Base-by-base conservation (phyloP, 1,139 yeast species). In the Diutina neorugosa region DNA sequence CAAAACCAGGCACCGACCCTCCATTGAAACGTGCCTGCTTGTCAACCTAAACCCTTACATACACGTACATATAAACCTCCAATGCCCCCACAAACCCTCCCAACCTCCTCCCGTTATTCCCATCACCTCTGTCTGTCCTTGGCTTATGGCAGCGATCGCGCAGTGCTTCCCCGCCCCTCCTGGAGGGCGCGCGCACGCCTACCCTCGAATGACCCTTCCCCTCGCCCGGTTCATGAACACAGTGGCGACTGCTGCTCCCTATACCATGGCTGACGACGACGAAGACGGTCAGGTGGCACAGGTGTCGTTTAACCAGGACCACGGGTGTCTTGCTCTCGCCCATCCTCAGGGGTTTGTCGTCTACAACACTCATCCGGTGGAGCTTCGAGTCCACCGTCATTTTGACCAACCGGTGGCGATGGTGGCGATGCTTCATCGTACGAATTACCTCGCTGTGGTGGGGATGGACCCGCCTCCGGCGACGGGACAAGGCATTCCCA, bases 291-390 rank as follows among this genome's bases (percentile, higher is more conserved):
- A 11, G 19, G 48, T 44, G 48, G 48, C 34, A 5, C 34, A 12
- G 23, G 48, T 23, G 19, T 44, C 48, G 7, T 90, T 90, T 71
- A 91, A 91, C 67, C 96, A 89, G 68, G 96, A 90, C 67, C 88
- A 84, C 62, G 87, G 90, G 51, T 90, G 97, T 64, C 90, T 91
- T 69, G 88, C 96, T 23, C 73, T 88, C 37, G 88, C 94, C 52
- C 86, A 84, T 59, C 91, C 87, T 58, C 69, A 74, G 53, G 97
- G 97, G 27, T 89, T 91, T 65, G 71, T 84, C 53, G 96, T 91
- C n/a, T 91, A 82, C 71, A 86, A 85, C 63, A 78, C 95, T 5
- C 90, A 87, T 63, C 98, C 98, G 6, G 74, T 90, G 69, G 95
- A 87, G 58, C 69, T 83, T 58, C 76, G 94, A 59, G 93, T 90